These are phyloP conservation scores for Diaporthe nobilis DNA, from an alignment of 2,329 filamentous ascomycete genomes.

Conservation along the genomic window DNA sequence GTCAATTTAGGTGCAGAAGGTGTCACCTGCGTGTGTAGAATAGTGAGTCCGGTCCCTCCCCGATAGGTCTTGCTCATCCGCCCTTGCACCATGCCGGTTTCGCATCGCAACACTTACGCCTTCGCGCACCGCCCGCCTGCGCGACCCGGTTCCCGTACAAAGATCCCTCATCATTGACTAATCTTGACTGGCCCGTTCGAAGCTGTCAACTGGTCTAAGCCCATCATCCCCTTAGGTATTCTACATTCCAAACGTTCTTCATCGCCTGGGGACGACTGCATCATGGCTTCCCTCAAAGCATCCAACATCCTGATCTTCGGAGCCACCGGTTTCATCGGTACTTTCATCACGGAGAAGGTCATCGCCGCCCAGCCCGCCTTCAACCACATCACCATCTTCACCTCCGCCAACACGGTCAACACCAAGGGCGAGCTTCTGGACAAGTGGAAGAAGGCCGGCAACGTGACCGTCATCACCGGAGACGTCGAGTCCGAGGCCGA, in stretches of 20 bases:
- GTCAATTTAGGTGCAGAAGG: neutral
- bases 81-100: conserved; percentile 26
- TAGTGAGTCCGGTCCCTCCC: neutral
- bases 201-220: neutral
- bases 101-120: conserved; percentile 13
- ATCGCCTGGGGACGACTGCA: neutral
- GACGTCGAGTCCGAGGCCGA: conserved; percentile 66
- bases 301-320: conserved; percentile 54
- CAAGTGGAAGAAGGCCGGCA: conserved; percentile 59
- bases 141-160: neutral
- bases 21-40: neutral
- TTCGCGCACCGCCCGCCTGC: neutral
- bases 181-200: neutral
- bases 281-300: conserved; percentile 42
- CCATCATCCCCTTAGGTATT: too few species aligned
- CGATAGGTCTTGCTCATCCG: neutral
- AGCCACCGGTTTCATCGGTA: conserved; percentile 58
- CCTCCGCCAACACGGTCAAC: conserved; percentile 63
- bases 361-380: conserved; percentile 53
- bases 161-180: neutral
- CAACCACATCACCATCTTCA: conserved; percentile 54
- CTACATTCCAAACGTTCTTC: neutral
- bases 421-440: conserved; percentile 63
- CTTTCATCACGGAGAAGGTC: conserved; percentile 57
- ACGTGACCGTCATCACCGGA: conserved; percentile 69